Evolutionary conservation across 148 eudicot species (phyloP).

Genomic region (Diospyros lotus): DNA sequence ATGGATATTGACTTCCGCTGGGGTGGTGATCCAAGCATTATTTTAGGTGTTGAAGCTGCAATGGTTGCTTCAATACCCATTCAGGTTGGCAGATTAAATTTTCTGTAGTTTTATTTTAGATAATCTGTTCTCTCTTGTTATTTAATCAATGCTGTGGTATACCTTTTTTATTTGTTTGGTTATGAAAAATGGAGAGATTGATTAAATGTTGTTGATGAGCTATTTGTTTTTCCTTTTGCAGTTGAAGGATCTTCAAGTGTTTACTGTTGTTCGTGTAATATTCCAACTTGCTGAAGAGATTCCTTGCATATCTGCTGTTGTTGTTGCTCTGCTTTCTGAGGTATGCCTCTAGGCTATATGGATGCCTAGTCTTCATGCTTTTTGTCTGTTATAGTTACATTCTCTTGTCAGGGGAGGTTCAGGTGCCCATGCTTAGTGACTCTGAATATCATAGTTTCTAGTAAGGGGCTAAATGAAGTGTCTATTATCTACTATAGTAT

Average conservation of each 20-base stretch:
- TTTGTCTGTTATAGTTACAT: neutral
- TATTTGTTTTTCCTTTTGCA: constrained; percentile 28
- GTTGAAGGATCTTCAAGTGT: constrained; percentile 96
- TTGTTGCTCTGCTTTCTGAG: constrained; percentile 92
- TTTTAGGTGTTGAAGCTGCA: constrained; percentile 83
- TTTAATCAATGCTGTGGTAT: neutral
- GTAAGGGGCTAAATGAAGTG: neutral
- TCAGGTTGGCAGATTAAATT: constrained; percentile 52
- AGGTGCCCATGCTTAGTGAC: neutral
- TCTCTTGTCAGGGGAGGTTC: neutral
- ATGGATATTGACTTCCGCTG: constrained; percentile 96
- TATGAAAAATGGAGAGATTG: neutral
- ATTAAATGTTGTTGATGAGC: constrained; percentile 1
- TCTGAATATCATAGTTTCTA: neutral
- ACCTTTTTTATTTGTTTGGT: neutral
- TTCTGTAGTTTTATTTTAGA: neutral
- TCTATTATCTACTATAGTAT: neutral
- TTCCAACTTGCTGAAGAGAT: constrained; percentile 93
- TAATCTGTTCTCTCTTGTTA: neutral
- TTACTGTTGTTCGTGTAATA: constrained; percentile 88
- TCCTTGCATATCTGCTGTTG: constrained; percentile 98
- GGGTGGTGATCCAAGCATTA: constrained; percentile 94
- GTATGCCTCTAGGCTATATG: constrained; percentile 28
- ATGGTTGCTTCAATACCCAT: constrained; percentile 86
- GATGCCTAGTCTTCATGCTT: no score